Conservation (phyloP, 345 rosid genomes). For the Turnera subulata region DNA sequence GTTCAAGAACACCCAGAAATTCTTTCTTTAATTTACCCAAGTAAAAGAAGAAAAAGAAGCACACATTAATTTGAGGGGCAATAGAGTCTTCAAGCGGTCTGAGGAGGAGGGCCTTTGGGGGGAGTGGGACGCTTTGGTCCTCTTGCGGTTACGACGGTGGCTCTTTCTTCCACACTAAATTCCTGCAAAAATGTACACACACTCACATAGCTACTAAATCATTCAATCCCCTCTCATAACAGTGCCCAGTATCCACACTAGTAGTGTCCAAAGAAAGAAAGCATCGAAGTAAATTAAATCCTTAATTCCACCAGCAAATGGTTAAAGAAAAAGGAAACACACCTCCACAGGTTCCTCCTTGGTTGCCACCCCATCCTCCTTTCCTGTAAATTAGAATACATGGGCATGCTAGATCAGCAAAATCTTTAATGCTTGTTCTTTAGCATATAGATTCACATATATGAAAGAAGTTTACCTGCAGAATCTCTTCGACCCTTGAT, state of each 20-base stretch:
- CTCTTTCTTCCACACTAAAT: conserved; percentile 6
- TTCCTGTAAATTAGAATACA: conserved; percentile 5
- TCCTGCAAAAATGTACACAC: neutral
- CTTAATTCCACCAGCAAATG: neutral
- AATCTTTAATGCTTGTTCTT: no score
- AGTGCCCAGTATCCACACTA: no score
- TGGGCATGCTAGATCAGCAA: neutral
- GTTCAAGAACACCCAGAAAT: no score
- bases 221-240: neutral
- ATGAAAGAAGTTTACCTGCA: conserved; percentile 2
- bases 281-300: no score
- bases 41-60: no score
- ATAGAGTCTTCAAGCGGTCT: conserved; percentile 14
- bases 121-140: conserved; percentile 9
- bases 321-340: neutral
- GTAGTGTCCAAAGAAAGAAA: no score
- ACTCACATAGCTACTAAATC: neutral
- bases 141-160: neutral
- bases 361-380: conserved; percentile 10
- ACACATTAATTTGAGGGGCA: no score
- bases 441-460: neutral
- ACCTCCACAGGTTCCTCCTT: conserved; percentile 13
- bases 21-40: no score
- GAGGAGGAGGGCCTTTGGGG: conserved; percentile 18
- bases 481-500: conserved; percentile 8